Evolutionary conservation across 805 yeast genomes (phyloP).

Genomic region (Saccharomyces kudriavzevii): DNA sequence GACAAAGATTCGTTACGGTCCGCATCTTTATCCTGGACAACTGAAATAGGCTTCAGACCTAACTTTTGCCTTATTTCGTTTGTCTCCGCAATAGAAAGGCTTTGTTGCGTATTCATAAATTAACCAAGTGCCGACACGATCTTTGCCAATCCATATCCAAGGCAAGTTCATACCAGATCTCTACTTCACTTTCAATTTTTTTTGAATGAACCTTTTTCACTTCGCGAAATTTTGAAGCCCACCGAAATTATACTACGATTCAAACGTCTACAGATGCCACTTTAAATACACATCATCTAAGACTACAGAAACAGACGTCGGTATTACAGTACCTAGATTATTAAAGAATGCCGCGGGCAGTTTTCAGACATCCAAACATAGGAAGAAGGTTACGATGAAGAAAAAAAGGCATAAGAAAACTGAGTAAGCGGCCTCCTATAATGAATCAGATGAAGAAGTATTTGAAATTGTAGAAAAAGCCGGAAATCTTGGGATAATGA

Average conservation of each 20-base stretch:
- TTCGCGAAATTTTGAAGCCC: background rate
- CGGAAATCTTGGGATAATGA: no score
- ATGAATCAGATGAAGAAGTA: no score
- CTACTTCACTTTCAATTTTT: background rate
- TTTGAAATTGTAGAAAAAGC: no score
- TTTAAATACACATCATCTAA: no score
- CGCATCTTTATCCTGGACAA: background rate
- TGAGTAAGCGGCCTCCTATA: no score
- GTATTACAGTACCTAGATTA: no score
- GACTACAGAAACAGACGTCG: no score
- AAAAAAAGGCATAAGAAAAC: no score
- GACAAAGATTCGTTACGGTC: constrained; percentile 20
- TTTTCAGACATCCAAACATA: no score
- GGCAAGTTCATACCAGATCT: background rate
- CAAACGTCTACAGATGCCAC: background rate
- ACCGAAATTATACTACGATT: background rate
- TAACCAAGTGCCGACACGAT: background rate
- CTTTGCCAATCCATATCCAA: background rate
- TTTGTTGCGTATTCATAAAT: constrained; percentile 10
- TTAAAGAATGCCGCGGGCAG: no score
- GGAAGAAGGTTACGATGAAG: no score
- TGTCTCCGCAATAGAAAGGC: constrained; percentile 34
- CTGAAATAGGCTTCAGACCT: constrained; percentile 33
- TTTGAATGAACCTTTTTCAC: background rate
- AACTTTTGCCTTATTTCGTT: constrained; percentile 32